A percentile compares a stretch with the other conserved stretches of the same genome.
These are phyloP conservation scores for Tricholoma sp. DNA, from an alignment of 768 basidiomycete genomes.

Conservation along the genomic window DNA sequence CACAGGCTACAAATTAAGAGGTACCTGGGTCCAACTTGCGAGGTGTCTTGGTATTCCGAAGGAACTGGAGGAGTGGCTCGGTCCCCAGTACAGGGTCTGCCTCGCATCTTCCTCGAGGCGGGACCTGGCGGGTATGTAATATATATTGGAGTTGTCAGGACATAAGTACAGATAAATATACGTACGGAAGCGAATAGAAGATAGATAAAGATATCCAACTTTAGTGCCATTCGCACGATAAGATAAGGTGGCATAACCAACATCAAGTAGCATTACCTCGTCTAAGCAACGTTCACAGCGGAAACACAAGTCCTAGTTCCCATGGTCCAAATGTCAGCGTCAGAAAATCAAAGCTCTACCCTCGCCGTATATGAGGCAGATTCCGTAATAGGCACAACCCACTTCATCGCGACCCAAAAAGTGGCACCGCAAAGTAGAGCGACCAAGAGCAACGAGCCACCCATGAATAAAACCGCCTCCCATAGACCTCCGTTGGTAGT, in stretches of 20 bases:
- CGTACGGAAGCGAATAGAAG: too few relatives aligned
- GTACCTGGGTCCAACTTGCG: too few relatives aligned
- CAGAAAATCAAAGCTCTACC: not conserved
- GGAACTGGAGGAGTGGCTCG: too few relatives aligned
- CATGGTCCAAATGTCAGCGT: not conserved
- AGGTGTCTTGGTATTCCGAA: too few relatives aligned
- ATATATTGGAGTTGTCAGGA: too few relatives aligned
- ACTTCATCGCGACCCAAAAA: conserved; percentile 5
- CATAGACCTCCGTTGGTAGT: conserved; percentile 10
- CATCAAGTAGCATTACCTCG: not conserved
- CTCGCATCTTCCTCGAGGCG: too few relatives aligned
- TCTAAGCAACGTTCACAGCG: not conserved
- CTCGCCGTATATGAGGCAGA: not conserved
- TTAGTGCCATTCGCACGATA: not conserved
- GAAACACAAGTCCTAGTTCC: not conserved
- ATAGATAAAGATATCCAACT: not conserved
- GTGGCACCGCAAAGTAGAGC: conserved; percentile 7
- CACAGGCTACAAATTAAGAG: too few relatives aligned
- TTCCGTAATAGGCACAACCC: not conserved
- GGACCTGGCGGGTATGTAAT: too few relatives aligned
- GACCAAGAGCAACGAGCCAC: conserved; percentile 10
- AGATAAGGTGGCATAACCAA: not conserved
- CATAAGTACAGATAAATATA: too few relatives aligned
- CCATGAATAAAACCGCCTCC: conserved; percentile 28
- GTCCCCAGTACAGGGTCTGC: too few relatives aligned